Evolutionary conservation across 352 stramenopile genomes (phyloP).

Genomic region (Globisporangium lucens): DNA sequence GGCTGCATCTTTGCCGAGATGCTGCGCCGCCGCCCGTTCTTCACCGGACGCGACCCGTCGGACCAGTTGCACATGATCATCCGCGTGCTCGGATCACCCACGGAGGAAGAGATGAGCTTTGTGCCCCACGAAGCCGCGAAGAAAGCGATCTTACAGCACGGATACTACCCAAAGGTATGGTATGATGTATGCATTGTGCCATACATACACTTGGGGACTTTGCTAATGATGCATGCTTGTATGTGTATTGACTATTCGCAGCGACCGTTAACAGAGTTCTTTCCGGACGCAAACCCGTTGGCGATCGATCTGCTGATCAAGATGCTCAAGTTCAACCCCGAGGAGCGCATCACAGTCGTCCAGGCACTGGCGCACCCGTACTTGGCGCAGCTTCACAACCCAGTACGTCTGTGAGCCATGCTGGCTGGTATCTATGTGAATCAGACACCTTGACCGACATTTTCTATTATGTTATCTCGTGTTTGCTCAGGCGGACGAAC

Average conservation of each 20-base stretch:
- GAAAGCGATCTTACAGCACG: constrained; percentile 79
- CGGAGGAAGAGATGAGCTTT: constrained; percentile 95
- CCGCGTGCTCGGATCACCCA: constrained; percentile 92
- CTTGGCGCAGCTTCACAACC: constrained; percentile 88
- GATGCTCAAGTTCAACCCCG: constrained; percentile 93
- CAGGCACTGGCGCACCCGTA: constrained; percentile 91
- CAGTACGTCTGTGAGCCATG: constrained; percentile 33
- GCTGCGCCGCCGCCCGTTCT: constrained; percentile 92
- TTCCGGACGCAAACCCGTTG: constrained; percentile 75
- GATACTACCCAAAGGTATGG: constrained; percentile 79
- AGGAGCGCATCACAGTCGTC: constrained; percentile 91
- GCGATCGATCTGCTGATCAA: constrained; percentile 87
- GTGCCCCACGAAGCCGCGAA: constrained; percentile 92
- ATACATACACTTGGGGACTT: background rate
- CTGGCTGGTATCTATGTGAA: background rate
- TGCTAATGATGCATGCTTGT: background rate
- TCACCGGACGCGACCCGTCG: constrained; percentile 76
- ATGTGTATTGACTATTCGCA: constrained; percentile 15
- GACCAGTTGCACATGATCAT: constrained; percentile 88
- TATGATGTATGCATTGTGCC: too few species aligned
- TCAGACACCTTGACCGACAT: background rate
- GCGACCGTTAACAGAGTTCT: constrained; percentile 79
- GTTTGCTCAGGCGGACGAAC: constrained; percentile 73
- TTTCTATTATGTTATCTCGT: background rate
- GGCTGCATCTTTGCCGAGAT: constrained; percentile 99